Evolutionary conservation across 1,284 basidiomycete genomes (phyloP), one percentile per base, ranked within the genome.

Genomic region (Microbotryomycetes sp.): DNA sequence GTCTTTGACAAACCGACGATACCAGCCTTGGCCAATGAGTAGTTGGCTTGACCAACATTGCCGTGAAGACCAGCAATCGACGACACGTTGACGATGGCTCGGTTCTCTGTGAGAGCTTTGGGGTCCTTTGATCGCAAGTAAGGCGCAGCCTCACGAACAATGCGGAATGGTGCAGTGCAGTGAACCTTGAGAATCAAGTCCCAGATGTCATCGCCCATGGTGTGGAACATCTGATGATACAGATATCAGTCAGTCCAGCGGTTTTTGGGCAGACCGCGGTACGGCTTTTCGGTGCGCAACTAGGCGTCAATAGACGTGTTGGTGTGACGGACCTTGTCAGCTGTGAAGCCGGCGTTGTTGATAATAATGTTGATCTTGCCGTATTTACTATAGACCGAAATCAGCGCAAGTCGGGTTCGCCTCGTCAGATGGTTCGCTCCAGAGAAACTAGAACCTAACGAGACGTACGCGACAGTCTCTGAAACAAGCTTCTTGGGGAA

Each of bases 281-380:
- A 19, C 36, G 52, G 56, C 6, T 19, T 2, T 28, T 47, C 25
- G 14, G 30, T 25, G 3, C 1, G 26, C 9, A 14, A 56, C 7
- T 4, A 31, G 42, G 22, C 16, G 31, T 15, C 4, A 23, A 45
- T 6, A n/a, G n/a, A n/a, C 15, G 25, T 42, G 15, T 26, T n/a
- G n/a, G n/a, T n/a, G n/a, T n/a, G 30, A 28, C 49, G 16, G 5
- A 54, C 54, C 59, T 72, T 78, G 80, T 92, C 89, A 70, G 82
- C 88, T 2, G 89, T 91, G 79, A 91, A 92, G 49, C 89, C 89
- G 58, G 88, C 67, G 52, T 62, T 63, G 49, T 54, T 60, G 54
- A 91, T 81, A 60, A 92, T 88, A 74, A 90, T 88, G 75, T 90
- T 89, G 58, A 90, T 84, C 73, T 88, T 86, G 28, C 87, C 87